Evolutionary conservation across 352 stramenopile species (phyloP), one percentile per base, ranked within the genome.

Genomic region (Phytophthora agathidicida): DNA sequence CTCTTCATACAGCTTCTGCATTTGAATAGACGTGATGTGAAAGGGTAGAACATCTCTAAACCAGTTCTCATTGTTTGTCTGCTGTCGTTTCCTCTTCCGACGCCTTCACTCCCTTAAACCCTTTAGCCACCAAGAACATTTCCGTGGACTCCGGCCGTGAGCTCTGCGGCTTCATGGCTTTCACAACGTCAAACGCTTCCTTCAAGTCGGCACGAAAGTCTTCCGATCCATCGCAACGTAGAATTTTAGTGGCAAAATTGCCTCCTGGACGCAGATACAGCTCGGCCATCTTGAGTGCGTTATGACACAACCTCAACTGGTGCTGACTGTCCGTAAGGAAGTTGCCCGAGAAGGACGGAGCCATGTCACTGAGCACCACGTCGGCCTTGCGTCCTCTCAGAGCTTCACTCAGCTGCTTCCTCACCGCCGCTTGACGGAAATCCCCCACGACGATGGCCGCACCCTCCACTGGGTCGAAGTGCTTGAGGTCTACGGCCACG

Each of bases 291-390:
- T 85, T 83, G 38, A 95, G 72, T 23, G 88, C 88, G 45, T 94
- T 94, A 53, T 93, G 73, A 55, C 85, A 94, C 19, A 96, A 73
- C n/a, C 88, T 71, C 33, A 96, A 55, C 56, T 95, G 86, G 22
- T 80, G 69, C 43, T 94, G 78, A 35, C 82, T 83, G 70, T 96
- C 88, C 3, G 72, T 75, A 37, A 91, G 70, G 50, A 86, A 84
- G 37, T 81, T 87, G 37, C 88, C 88, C 3, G 81, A 86, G 68
- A 95, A 94, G 32, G 80, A 83, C 33, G 88, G 86, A 38, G 88
- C 88, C 88, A 96, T 96, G 74, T 96, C 88, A 54, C 88, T 96
- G 20, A 96, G 75, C 44, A 96, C 82, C 19, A 94, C 85, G 61
- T 93, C 81, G 7, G 59, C 88, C 23, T 77, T 64, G 30, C 78